Evolutionary conservation across 2,329 filamentous ascomycete species (phyloP).

Genomic region (Pyricularia sp.): DNA sequence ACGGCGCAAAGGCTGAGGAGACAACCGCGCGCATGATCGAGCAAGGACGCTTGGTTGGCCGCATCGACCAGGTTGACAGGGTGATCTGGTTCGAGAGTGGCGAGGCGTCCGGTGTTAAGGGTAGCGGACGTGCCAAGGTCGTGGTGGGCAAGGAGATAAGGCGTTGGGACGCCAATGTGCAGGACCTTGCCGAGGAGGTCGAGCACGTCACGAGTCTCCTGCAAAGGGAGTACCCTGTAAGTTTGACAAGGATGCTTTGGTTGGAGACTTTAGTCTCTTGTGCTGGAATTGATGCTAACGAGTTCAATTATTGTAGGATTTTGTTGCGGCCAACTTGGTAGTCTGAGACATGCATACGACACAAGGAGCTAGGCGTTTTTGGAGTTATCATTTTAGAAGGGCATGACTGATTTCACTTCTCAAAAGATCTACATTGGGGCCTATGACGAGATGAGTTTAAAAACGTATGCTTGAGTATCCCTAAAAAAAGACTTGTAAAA

Average conservation of each 20-base stretch:
- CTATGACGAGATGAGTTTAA: neutral
- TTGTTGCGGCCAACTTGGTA: conserved; percentile 44
- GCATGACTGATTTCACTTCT: neutral
- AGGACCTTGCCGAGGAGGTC: conserved; percentile 69
- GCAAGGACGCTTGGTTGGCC: conserved; percentile 76
- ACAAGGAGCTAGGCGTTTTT: neutral
- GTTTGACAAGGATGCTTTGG: conserved; percentile 9
- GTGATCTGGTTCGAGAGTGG: conserved; percentile 78
- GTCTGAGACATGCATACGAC: conserved; percentile 17
- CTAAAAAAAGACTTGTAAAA: neutral
- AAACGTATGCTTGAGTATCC: neutral
- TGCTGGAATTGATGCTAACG: neutral
- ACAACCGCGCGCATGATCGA: conserved; percentile 95
- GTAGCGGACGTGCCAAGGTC: conserved; percentile 55
- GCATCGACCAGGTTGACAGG: conserved; percentile 88
- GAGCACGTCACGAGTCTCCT: conserved; percentile 77
- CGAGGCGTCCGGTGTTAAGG: conserved; percentile 60
- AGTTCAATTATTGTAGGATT: conserved; percentile 29
- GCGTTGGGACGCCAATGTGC: conserved; percentile 83
- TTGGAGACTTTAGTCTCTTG: no score
- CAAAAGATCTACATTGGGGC: neutral
- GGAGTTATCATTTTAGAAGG: neutral
- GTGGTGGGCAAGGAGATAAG: conserved; percentile 63
- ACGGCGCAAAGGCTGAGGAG: conserved; percentile 74
- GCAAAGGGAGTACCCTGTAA: conserved; percentile 67